These are phyloP conservation scores for Aegilops umbellulata DNA, from an alignment of 176 grass and related monocot genomes.

Conservation along the genomic window DNA sequence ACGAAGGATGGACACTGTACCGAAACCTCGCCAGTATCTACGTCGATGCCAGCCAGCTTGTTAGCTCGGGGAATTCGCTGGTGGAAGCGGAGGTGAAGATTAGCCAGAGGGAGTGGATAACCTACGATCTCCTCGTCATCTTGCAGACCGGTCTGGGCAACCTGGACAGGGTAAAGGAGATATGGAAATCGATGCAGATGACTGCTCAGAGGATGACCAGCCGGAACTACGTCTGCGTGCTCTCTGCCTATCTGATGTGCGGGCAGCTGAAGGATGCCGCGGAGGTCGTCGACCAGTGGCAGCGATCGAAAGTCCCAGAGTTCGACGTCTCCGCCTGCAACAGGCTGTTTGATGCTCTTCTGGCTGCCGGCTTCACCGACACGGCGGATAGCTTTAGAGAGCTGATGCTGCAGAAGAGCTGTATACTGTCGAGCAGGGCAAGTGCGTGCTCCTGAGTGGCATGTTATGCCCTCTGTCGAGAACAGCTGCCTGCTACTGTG, in stretches of 20 bases:
- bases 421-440: conserved; percentile 43
- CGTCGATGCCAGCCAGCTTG: conserved; percentile 43
- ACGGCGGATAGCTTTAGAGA: conserved; percentile 44
- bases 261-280: conserved; percentile 48
- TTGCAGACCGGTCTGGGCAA: conserved; percentile 61
- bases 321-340: conserved; percentile 65
- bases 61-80: conserved; percentile 31
- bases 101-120: conserved; percentile 72
- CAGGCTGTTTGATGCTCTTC: conserved; percentile 44
- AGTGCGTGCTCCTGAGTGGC: not conserved
- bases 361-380: conserved; percentile 43
- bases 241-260: conserved; percentile 59
- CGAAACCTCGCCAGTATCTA: conserved; percentile 52
- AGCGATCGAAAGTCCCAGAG: conserved; percentile 52
- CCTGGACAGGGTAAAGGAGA: conserved; percentile 60
- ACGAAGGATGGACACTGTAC: conserved; percentile 64
- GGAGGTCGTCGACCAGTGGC: conserved; percentile 76
- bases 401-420: conserved; percentile 58
- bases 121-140: conserved; percentile 70
- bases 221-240: conserved; percentile 59
- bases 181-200: conserved; percentile 78
- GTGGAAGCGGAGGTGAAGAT: conserved; percentile 65
- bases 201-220: conserved; percentile 61
- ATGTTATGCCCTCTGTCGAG: not conserved
- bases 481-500: not conserved